Evolutionary conservation across 2,329 filamentous ascomycete genomes (phyloP).

Genomic region (Fulvia fulva): DNA sequence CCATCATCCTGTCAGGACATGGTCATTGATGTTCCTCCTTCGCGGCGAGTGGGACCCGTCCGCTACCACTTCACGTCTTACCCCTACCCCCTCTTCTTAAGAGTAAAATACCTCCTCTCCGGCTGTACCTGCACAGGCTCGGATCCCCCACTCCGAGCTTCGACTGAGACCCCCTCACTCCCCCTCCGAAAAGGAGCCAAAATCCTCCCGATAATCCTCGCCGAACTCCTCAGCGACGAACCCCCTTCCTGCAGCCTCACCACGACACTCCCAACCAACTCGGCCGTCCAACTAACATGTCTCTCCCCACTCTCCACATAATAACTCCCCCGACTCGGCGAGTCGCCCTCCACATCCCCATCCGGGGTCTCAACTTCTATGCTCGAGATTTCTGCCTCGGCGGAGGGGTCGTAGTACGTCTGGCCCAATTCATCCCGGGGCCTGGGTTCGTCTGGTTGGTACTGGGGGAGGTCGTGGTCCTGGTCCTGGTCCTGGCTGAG

Average conservation of each 20-base stretch:
- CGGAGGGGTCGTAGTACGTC: not conserved
- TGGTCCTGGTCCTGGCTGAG: not conserved
- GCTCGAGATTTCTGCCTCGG: not conserved
- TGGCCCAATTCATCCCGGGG: not conserved
- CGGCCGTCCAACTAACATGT: conserved; percentile 3
- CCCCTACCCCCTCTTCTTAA: not conserved
- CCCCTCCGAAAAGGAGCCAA: not conserved
- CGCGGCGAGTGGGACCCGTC: too few species aligned
- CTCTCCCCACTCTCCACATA: not conserved
- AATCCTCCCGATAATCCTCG: not conserved
- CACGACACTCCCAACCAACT: not conserved
- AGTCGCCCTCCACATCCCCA: too few species aligned
- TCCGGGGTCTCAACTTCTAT: not conserved
- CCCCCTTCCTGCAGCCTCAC: not conserved
- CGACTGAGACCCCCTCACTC: not conserved
- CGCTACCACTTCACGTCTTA: not conserved
- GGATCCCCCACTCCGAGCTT: too few species aligned
- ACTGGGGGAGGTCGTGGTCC: not conserved
- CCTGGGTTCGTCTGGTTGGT: not conserved
- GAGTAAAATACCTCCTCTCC: not conserved
- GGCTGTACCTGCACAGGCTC: not conserved
- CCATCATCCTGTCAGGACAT: too few species aligned
- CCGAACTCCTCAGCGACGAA: not conserved
- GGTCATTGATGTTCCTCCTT: too few species aligned
- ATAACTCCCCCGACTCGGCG: not conserved